A percentile compares a stretch with the other conserved stretches of the same genome.
Conservation (phyloP, 306 rosid genomes). For the Vicia villosa region DNA sequence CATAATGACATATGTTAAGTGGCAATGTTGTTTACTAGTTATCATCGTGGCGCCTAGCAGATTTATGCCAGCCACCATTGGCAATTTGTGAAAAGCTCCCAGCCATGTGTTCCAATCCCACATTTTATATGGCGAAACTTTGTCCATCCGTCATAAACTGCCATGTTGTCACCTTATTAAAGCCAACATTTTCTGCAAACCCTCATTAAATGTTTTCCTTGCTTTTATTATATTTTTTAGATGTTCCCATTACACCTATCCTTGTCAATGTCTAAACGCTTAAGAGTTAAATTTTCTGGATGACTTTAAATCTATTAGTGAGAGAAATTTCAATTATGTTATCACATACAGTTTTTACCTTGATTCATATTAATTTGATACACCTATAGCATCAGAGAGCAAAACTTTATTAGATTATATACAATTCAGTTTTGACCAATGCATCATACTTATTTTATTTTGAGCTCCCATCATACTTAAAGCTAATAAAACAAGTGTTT, state of each 20-base stretch:
- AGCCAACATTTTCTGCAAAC: background rate
- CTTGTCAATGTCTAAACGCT: background rate
- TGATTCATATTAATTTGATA: slow-evolving; percentile 13
- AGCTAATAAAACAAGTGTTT: slow-evolving; percentile 26
- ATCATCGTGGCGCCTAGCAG: background rate
- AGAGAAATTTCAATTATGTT: background rate
- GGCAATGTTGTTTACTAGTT: background rate
- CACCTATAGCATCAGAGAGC: slow-evolving; percentile 1
- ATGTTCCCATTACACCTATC: background rate
- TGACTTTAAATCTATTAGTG: slow-evolving; percentile 2
- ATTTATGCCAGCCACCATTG: background rate
- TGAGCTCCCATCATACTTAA: background rate
- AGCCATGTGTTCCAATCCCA: background rate
- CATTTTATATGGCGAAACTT: background rate
- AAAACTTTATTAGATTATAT: slow-evolving; percentile 20
- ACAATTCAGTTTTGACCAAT: slow-evolving; percentile 15
- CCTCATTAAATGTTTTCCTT: slow-evolving; percentile 14
- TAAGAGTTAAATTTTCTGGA: slow-evolving; percentile 10
- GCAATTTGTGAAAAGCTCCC: background rate
- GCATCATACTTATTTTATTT: background rate
- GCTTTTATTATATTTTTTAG: background rate
- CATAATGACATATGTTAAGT: slow-evolving; percentile 3
- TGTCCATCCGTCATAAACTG: background rate
- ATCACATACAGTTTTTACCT: slow-evolving; percentile 6
- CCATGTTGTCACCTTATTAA: background rate